These are phyloP conservation scores for Colletotrichum lini DNA, from an alignment of 2,329 filamentous ascomycete species.

Conservation along the genomic window DNA sequence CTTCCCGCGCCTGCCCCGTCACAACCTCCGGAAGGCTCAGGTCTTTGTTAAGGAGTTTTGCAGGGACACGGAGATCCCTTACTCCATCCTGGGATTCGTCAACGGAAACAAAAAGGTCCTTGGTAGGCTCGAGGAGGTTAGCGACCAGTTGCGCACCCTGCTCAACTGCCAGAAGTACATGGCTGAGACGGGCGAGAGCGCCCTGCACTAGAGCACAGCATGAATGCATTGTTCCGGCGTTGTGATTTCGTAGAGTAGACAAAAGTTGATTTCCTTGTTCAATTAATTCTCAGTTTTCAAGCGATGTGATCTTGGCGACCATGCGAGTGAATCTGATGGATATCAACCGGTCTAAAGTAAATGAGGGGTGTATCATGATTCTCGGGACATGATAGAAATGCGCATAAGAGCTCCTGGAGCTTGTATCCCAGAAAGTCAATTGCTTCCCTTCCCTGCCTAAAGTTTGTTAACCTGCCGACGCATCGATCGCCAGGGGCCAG, in stretches of 20 bases:
- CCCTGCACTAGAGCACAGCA: constrained; percentile 50
- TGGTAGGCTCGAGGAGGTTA: constrained; percentile 68
- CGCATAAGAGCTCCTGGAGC: background rate
- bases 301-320: background rate
- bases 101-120: constrained; percentile 72
- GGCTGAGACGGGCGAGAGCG: constrained; percentile 63
- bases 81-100: constrained; percentile 72
- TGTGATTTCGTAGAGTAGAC: constrained; percentile 32
- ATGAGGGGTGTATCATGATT: background rate
- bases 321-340: background rate
- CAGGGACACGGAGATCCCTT: constrained; percentile 74
- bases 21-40: constrained; percentile 76
- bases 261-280: constrained; percentile 22
- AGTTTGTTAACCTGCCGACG: background rate
- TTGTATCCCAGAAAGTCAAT: background rate
- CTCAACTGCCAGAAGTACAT: constrained; percentile 69
- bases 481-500: background rate
- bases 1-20: constrained; percentile 77
- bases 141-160: constrained; percentile 72
- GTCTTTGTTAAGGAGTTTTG: constrained; percentile 74
- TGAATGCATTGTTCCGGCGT: constrained; percentile 35
- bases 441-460: background rate
- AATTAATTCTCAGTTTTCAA: too few species aligned
- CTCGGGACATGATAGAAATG: too few species aligned
- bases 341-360: too few species aligned